phyloP scores from a whole-genome alignment of 208 protist genomes.

The Leishmania guyanensis region DNA sequence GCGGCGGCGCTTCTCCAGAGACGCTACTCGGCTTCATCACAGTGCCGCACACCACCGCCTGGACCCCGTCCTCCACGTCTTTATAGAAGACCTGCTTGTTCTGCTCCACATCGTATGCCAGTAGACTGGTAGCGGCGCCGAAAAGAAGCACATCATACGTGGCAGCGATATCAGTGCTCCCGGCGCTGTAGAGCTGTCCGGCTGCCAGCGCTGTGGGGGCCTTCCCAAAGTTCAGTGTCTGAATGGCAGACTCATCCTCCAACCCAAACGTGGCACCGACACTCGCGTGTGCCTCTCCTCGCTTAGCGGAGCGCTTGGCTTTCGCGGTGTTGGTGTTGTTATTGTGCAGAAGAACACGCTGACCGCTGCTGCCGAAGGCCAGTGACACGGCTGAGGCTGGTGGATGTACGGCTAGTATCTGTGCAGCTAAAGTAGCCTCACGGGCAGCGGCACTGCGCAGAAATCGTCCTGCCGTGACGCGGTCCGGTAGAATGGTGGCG shows the following conservation, averaged over 20 bases:
- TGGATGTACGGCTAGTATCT: slow-evolving; percentile 17
- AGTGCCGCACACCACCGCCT: slow-evolving; percentile 74
- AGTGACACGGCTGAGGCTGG: slow-evolving; percentile 52
- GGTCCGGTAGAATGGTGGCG: slow-evolving; percentile 49
- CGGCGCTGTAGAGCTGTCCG: slow-evolving; percentile 42
- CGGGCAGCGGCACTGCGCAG: slow-evolving; percentile 31
- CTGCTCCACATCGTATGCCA: slow-evolving; percentile 92
- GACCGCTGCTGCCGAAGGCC: slow-evolving; percentile 69
- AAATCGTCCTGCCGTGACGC: slow-evolving; percentile 73
- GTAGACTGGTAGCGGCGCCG: slow-evolving; percentile 84
- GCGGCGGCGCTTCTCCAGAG: slow-evolving; percentile 22
- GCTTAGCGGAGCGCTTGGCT: slow-evolving; percentile 44
- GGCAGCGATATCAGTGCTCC: slow-evolving; percentile 13
- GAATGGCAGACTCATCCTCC: slow-evolving; percentile 41
- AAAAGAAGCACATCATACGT: slow-evolving; percentile 88
- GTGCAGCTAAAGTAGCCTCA: slow-evolving; percentile 8
- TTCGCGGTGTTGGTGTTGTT: slow-evolving; percentile 54
- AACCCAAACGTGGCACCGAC: slow-evolving; percentile 5
- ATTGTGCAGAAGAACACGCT: slow-evolving; percentile 88
- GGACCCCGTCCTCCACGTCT: slow-evolving; percentile 92
- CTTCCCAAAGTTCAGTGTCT: slow-evolving; percentile 89
- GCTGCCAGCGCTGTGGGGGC: slow-evolving; percentile 77
- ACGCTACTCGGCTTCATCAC: slow-evolving; percentile 30
- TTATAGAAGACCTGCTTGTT: slow-evolving; percentile 94
- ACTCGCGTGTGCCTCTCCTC: slow-evolving; percentile 31